Conservation (phyloP, 495 filamentous ascomycete species). For the Pyrenula aspistea region DNA sequence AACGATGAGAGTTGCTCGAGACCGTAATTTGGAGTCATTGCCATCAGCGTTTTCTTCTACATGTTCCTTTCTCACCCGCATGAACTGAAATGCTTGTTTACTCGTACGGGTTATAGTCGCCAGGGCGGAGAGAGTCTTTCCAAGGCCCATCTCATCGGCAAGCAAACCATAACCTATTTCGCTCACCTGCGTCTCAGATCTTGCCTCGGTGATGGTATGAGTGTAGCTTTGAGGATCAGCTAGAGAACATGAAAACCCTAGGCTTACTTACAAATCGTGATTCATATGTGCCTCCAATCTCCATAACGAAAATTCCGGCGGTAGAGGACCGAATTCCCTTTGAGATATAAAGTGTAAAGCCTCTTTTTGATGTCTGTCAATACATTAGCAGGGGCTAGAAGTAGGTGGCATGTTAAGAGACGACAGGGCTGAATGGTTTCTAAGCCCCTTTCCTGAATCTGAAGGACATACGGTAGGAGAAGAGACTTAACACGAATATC, state of each 20-base stretch:
- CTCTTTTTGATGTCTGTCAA: background rate
- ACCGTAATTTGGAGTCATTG: background rate
- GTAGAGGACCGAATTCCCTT: background rate
- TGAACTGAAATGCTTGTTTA: background rate
- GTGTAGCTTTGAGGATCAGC: background rate
- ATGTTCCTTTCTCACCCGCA: background rate
- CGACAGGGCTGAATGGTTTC: too few species aligned
- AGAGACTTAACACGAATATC: background rate
- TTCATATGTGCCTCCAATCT: background rate
- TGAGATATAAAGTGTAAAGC: background rate
- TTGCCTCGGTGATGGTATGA: background rate
- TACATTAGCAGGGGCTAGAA: background rate
- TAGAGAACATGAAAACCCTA: background rate
- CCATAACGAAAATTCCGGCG: background rate
- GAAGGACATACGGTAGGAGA: background rate
- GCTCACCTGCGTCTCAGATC: background rate
- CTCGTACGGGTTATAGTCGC: background rate
- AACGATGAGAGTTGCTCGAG: background rate
- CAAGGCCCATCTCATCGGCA: constrained; percentile 96
- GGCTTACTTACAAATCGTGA: background rate
- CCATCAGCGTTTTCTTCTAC: background rate
- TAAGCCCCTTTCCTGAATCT: too few species aligned
- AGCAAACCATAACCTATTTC: constrained; percentile 49
- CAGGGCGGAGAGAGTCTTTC: constrained; percentile 70
- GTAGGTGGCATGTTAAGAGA: too few species aligned